Conservation (phyloP, 345 rosid genomes). For the Garcia nutans region DNA sequence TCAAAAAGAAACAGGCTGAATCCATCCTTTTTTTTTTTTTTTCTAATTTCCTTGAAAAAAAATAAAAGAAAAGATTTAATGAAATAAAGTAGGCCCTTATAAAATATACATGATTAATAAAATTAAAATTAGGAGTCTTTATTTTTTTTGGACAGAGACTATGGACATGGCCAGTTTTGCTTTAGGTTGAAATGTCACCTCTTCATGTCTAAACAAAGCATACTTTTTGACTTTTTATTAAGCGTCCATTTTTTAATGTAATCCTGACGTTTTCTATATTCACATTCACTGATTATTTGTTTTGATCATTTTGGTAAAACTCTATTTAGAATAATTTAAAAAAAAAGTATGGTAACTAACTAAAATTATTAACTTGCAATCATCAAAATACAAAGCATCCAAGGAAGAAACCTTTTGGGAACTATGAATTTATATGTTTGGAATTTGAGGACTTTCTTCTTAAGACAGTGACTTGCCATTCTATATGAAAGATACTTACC, state of each 20-base stretch:
- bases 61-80: neutral
- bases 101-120: neutral
- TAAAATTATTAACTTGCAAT: conserved; percentile 10
- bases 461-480: no score
- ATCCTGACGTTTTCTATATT: conserved; percentile 17
- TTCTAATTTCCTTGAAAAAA: neutral
- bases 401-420: neutral
- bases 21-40: neutral
- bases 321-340: neutral
- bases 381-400: conserved; percentile 7
- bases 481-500: no score
- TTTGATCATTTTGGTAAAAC: neutral
- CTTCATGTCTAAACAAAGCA: conserved; percentile 9
- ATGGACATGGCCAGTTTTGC: neutral
- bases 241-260: neutral
- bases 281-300: neutral
- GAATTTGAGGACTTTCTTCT: no score
- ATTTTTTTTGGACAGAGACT: neutral
- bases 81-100: conserved; percentile 3
- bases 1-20: neutral
- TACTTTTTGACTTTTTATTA: conserved; percentile 7
- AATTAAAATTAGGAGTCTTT: neutral
- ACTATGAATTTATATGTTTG: no score
- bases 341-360: neutral
- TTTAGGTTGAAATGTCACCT: conserved; percentile 27